Percentiles rank a stretch among this genome's conserved stretches.
Conservation (phyloP, 2,329 filamentous ascomycete genomes). For the Botrytis aclada region DNA sequence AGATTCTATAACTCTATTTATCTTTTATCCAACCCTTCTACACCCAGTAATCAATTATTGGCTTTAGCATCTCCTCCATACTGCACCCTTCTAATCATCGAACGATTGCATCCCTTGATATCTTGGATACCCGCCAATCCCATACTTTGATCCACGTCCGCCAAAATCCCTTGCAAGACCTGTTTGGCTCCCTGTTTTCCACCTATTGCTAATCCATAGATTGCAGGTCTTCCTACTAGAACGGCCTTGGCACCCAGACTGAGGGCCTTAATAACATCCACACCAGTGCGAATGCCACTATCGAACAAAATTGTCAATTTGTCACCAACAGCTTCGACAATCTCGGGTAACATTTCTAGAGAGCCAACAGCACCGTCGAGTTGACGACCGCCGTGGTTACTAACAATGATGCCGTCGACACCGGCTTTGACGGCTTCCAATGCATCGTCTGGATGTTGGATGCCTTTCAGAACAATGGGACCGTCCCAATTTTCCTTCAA, state of each 20-base stretch:
- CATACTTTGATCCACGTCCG: constrained; percentile 55
- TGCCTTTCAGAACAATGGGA: constrained; percentile 61
- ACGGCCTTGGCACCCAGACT: constrained; percentile 55
- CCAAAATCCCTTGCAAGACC: constrained; percentile 49
- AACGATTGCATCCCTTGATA: constrained; percentile 30
- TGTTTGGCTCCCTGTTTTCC: constrained; percentile 52
- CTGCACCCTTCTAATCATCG: constrained; percentile 29
- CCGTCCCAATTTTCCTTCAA: constrained; percentile 60
- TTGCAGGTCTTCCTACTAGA: constrained; percentile 54
- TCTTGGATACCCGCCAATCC: constrained; percentile 48
- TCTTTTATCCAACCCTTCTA: not conserved
- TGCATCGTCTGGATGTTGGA: constrained; percentile 49
- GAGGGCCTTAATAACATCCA: constrained; percentile 57
- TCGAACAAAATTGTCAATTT: constrained; percentile 61
- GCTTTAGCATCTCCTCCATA: constrained; percentile 32
- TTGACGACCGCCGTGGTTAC: constrained; percentile 57
- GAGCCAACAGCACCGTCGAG: constrained; percentile 53
- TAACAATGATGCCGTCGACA: constrained; percentile 52
- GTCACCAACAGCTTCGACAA: constrained; percentile 59
- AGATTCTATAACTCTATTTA: too few species aligned
- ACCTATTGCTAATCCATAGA: constrained; percentile 55
- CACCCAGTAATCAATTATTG: constrained; percentile 25
- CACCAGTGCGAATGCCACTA: constrained; percentile 53
- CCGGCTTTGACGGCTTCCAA: constrained; percentile 45
- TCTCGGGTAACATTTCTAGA: constrained; percentile 56